Evolutionary conservation across 1,284 basidiomycete genomes (phyloP), one percentile per base, ranked within the genome.

Genomic region (Pulveroboletus sp.): DNA sequence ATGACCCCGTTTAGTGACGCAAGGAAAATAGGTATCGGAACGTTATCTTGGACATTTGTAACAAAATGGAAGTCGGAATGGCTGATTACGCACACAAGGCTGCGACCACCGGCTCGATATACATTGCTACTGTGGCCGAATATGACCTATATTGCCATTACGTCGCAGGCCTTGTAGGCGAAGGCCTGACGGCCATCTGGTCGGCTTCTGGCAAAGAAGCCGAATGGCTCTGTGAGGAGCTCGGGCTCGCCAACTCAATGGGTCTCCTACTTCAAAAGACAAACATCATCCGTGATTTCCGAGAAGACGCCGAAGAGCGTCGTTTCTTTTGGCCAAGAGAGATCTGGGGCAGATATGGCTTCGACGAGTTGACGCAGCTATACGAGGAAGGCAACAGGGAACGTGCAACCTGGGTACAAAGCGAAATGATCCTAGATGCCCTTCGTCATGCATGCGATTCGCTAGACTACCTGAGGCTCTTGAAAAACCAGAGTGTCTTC

Each of bases 141-240:
- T 98, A 96, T 75, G 94, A 98, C 73, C 82, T 98, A 14, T 99
- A 99, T 78, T 99, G 97, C 72, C 96, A 99, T 75, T 98, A 97
- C 73, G 97, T 98, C 61, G 97, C 96, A 4, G 97, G 96, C 3
- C 86, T 99, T 55, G 96, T 99, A 59, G 97, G 96, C 50, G 97
- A 99, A 74, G 96, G 97, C 55, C 82, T 98, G 46, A 96, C 94
- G 0, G 85, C 93, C 9, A 80, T 99, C 46, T 98, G 96, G 77
- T 81, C 91, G 18, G 91, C 92, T 10, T 94, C 93, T 5, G 86
- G 85, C 42, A 94, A 96, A 70, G 96, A 99, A 75, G 81, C 81
- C 0, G 70, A 81, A 0, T 92, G 86, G 80, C 76, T 99, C 48
- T 88, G 84, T 39, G 77, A 85, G 45, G 92, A 98, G 73, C 84